Conservation (phyloP, 192 early-diverging fungal species). For the Backusella psychrophila region DNA sequence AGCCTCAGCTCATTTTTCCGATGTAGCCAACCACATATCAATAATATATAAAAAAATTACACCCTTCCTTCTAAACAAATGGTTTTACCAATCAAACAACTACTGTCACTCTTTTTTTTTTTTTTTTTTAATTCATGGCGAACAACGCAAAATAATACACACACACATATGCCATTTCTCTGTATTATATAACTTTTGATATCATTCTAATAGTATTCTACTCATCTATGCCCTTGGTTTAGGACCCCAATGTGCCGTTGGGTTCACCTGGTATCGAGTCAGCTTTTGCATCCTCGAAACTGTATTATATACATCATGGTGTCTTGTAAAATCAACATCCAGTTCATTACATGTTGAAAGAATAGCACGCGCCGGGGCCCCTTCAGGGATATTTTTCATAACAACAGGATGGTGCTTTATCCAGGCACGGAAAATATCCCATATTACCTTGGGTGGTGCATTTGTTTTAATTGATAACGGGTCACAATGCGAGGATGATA, state of each 20-base stretch:
- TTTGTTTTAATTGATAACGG: slow-evolving; percentile 89
- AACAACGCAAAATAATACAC: no score
- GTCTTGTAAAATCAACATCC: slow-evolving; percentile 71
- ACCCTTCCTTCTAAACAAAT: no score
- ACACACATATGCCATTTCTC: no score
- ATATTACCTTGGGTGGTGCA: slow-evolving; percentile 81
- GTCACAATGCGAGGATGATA: slow-evolving; percentile 82
- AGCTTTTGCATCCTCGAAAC: slow-evolving; percentile 77
- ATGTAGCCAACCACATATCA: no score
- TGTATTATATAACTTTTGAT: no score
- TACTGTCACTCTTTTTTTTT: no score
- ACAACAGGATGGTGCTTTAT: slow-evolving; percentile 69
- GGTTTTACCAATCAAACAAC: no score
- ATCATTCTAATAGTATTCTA: background rate
- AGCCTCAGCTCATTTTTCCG: no score
- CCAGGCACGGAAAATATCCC: slow-evolving; percentile 89
- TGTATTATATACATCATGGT: slow-evolving; percentile 67
- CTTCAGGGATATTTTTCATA: slow-evolving; percentile 60
- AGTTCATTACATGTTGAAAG: slow-evolving; percentile 49
- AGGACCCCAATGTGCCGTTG: slow-evolving; percentile 95
- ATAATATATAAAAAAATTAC: no score
- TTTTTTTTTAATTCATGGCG: no score
- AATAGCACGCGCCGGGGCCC: slow-evolving; percentile 68
- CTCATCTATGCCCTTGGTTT: slow-evolving; percentile 64
- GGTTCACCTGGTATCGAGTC: slow-evolving; percentile 94